These are phyloP conservation scores for Ligustrum vulgare DNA, from an alignment of 257 asterid species.

Conservation along the genomic window DNA sequence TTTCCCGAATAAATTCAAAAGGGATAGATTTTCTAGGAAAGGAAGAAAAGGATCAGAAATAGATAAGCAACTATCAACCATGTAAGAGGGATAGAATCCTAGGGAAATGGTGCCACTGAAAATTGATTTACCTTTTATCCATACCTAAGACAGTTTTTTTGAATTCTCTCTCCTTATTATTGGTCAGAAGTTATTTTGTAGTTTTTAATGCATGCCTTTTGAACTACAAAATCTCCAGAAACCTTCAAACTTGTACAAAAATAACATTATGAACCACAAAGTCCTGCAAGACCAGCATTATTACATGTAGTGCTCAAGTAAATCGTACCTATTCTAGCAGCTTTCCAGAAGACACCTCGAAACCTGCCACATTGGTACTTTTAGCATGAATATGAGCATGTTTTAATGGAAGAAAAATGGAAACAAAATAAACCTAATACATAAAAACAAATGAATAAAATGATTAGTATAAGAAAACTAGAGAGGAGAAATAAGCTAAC, in stretches of 20 bases:
- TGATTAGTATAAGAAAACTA: not conserved
- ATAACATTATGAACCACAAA: constrained; percentile 14
- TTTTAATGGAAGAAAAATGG: not conserved
- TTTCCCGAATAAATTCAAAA: not conserved
- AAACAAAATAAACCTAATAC: not conserved
- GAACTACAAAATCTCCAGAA: not conserved
- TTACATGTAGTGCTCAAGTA: constrained; percentile 9
- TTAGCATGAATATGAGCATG: constrained; percentile 21
- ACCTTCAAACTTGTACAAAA: not conserved
- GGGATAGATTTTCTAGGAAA: not conserved
- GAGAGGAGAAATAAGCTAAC: constrained; percentile 6
- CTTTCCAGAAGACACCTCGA: constrained; percentile 63
- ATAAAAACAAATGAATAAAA: not conserved
- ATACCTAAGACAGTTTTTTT: too few species aligned
- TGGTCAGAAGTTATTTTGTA: not conserved
- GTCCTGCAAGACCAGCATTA: constrained; percentile 2
- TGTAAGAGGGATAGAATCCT: too few species aligned
- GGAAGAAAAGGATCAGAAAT: too few species aligned
- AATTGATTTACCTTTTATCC: too few species aligned
- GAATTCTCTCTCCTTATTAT: too few species aligned
- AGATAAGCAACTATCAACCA: too few species aligned
- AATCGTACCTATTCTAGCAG: constrained; percentile 58
- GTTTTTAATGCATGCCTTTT: not conserved
- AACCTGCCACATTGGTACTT: constrained; percentile 41
- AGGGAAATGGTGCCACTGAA: too few species aligned